These are phyloP conservation scores for Kwoniella newhampshirensis DNA, from an alignment of 768 basidiomycete genomes.

Conservation along the genomic window DNA sequence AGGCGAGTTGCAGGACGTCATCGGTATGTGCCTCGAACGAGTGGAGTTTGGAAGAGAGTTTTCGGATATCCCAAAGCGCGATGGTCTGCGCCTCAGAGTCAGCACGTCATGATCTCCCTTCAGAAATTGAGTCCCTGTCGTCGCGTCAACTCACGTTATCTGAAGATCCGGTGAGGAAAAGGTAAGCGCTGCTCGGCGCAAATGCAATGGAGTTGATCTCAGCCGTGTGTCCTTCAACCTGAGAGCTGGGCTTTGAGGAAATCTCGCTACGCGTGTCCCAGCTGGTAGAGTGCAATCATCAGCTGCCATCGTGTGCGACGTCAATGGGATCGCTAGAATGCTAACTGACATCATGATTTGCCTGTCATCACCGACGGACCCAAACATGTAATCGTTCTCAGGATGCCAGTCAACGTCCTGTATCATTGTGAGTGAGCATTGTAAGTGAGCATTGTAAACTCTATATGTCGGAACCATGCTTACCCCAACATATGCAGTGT, in stretches of 20 bases:
- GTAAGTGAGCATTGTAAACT: too few species aligned
- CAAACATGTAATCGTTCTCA: slow-evolving; percentile 76
- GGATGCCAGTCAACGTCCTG: slow-evolving; percentile 98
- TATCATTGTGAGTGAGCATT: too few species aligned
- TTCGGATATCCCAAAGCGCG: slow-evolving; percentile 80
- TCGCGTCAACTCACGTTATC: slow-evolving; percentile 84
- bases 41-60: slow-evolving; percentile 69
- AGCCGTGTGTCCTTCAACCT: slow-evolving; percentile 80
- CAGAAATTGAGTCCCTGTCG: neutral
- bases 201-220: slow-evolving; percentile 91
- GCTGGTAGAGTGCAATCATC: slow-evolving; percentile 55
- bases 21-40: slow-evolving; percentile 90
- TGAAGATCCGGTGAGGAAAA: slow-evolving; percentile 85
- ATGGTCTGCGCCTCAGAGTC: slow-evolving; percentile 64
- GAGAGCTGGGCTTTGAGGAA: slow-evolving; percentile 65
- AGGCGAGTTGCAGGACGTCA: slow-evolving; percentile 87
- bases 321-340: too few species aligned
- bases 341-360: slow-evolving; percentile 80
- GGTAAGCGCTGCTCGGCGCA: slow-evolving; percentile 73
- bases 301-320: too few species aligned
- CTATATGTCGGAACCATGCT: slow-evolving; percentile 53
- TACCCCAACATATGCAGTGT: slow-evolving; percentile 88
- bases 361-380: slow-evolving; percentile 93
- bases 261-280: slow-evolving; percentile 80
- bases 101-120: neutral